Conservation (phyloP, 2,329 filamentous ascomycete genomes). For the Ascochyta rabiei region DNA sequence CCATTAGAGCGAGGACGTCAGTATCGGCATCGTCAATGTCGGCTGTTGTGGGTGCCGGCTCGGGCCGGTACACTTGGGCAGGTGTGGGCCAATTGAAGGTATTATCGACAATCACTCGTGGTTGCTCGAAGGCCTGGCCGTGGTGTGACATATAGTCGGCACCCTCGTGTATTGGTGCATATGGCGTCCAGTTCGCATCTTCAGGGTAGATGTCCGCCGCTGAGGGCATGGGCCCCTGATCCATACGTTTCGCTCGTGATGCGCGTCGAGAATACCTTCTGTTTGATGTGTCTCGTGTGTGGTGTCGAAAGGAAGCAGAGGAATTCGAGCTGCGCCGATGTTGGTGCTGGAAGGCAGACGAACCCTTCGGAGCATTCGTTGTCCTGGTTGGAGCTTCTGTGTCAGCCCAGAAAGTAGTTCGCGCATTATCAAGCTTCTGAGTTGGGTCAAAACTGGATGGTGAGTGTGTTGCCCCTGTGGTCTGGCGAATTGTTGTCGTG, state of each 20-base stretch:
- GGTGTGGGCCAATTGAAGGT: conserved; percentile 26
- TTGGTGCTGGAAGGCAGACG: neutral
- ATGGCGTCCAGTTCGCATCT: conserved; percentile 24
- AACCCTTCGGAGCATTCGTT: neutral
- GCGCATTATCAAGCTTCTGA: neutral
- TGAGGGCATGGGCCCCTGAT: conserved; percentile 41
- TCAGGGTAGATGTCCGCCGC: conserved; percentile 41
- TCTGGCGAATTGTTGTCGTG: neutral
- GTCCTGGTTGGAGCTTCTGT: neutral
- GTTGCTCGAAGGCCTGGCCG: neutral
- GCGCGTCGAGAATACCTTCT: conserved; percentile 8
- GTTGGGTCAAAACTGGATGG: neutral
- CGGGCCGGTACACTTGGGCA: conserved; percentile 20
- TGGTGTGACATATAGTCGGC: neutral
- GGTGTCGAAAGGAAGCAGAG: neutral
- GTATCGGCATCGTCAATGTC: conserved; percentile 21
- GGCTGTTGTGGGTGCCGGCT: conserved; percentile 8
- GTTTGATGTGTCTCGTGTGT: conserved; percentile 7
- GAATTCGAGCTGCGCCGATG: conserved; percentile 10
- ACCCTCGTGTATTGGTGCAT: neutral
- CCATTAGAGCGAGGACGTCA: conserved; percentile 18
- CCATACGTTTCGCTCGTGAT: conserved; percentile 29
- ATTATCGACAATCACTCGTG: neutral
- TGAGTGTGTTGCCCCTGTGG: neutral
- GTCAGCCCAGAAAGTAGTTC: neutral